A percentile compares a stretch with the other conserved stretches of the same genome.
These are phyloP conservation scores for Hypsizygus ulmarius DNA, from an alignment of 1,284 basidiomycete genomes.

Conservation along the genomic window DNA sequence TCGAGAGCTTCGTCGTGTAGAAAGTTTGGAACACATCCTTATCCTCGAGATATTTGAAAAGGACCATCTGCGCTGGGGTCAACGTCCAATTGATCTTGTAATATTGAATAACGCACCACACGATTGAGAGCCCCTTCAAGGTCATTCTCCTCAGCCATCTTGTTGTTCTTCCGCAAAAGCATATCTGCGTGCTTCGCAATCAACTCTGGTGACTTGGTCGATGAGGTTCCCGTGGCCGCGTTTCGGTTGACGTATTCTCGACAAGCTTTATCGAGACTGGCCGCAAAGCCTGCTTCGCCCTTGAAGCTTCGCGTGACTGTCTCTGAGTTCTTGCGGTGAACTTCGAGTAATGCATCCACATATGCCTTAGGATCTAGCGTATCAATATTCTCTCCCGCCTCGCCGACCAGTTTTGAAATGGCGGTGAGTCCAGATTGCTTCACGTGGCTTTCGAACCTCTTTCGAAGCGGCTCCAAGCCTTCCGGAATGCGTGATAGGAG, in stretches of 20 bases:
- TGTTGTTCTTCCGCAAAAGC: conserved; percentile 93
- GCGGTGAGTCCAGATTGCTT: conserved; percentile 86
- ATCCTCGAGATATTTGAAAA: conserved; percentile 99
- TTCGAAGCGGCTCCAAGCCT: conserved; percentile 89
- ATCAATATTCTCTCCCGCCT: conserved; percentile 63
- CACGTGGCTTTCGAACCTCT: conserved; percentile 93
- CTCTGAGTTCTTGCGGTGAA: conserved; percentile 91
- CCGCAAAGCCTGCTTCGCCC: conserved; percentile 93
- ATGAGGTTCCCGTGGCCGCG: conserved; percentile 79
- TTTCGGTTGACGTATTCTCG: conserved; percentile 96
- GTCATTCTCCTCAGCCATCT: conserved; percentile 89
- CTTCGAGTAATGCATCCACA: conserved; percentile 88
- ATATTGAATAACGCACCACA: conserved; percentile 58
- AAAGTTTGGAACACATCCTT: conserved; percentile 99
- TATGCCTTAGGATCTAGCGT: conserved; percentile 87
- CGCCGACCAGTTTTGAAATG: conserved; percentile 79
- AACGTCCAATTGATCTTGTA: conserved; percentile 7
- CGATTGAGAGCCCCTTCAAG: conserved; percentile 89
- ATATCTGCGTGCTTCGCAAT: conserved; percentile 94
- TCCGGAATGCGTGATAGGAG: conserved; percentile 87
- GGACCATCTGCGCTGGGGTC: conserved; percentile 72
- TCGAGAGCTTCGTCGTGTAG: conserved; percentile 96
- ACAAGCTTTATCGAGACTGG: conserved; percentile 94
- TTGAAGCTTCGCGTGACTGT: conserved; percentile 91
- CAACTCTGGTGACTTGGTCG: conserved; percentile 92